Conservation (phyloP, 257 asterid genomes). For the Craterostigma plantagineum region DNA sequence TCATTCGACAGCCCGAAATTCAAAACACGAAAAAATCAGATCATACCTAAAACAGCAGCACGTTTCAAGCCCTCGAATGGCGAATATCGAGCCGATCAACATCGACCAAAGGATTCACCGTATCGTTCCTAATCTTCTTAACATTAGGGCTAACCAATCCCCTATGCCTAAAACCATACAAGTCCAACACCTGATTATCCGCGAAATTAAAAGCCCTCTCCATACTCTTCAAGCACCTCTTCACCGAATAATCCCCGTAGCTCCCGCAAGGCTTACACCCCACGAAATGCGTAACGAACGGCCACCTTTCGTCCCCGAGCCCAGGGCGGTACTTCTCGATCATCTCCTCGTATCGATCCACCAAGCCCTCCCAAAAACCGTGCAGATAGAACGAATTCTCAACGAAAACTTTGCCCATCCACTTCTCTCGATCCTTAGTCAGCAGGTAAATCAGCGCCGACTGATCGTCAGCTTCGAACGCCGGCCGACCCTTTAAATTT, state of each 20-base stretch:
- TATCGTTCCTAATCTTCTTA: constrained; percentile 77
- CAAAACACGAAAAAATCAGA: not conserved
- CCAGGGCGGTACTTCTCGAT: constrained; percentile 80
- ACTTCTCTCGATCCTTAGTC: constrained; percentile 37
- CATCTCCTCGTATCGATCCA: constrained; percentile 87
- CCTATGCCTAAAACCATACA: constrained; percentile 86
- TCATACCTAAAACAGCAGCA: not conserved
- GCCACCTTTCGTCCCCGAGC: constrained; percentile 94
- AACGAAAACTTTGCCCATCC: constrained; percentile 66
- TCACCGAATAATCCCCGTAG: constrained; percentile 83
- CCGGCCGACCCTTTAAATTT: constrained; percentile 76
- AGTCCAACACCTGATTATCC: constrained; percentile 64
- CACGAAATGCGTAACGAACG: constrained; percentile 88
- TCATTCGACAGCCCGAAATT: too few species aligned
- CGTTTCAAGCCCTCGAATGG: constrained; percentile 14
- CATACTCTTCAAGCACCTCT: constrained; percentile 83
- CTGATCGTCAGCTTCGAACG: constrained; percentile 91
- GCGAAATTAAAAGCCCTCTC: constrained; percentile 94
- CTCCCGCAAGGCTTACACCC: constrained; percentile 96
- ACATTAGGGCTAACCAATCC: constrained; percentile 87
- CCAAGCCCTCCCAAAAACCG: constrained; percentile 91
- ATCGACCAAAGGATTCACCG: constrained; percentile 41
- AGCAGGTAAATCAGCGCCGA: constrained; percentile 77
- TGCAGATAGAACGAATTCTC: constrained; percentile 77
- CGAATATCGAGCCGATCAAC: constrained; percentile 79